Evolutionary conservation across 2,329 filamentous ascomycete species (phyloP), one percentile per base, ranked within the genome.

Genomic region (Lasiodiplodia sp.): DNA sequence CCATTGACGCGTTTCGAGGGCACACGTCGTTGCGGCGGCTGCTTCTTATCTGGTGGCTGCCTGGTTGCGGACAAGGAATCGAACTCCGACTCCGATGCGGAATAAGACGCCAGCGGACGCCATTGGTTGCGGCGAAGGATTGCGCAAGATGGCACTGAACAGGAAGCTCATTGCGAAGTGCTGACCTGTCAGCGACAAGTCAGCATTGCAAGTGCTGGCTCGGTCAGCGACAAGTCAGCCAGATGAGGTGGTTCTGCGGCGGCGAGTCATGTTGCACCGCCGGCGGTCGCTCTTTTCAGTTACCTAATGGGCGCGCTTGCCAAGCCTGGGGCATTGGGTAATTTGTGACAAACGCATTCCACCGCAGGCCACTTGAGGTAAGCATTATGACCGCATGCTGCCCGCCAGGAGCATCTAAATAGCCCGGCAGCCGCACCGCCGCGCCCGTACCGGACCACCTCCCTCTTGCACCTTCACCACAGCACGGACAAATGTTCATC

Each of bases 241-340:
- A 28, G 28, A 28, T 28, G 28, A 28, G 28, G 28, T 28, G 28
- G 28, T 28, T 28, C 28, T 28, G 28, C 28, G 28, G 28, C 31
- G 31, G 25, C 60, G 47, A 66, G 63, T 66, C 52, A 66, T 56
- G 63, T 18, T 16, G 40, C 44, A 23, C 58, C 25, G 40, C 40
- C 58, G 58, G 37, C 49, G 28, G 51, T n/a, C 40, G 21, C 34
- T 38, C 47, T 34, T 53, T 55, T 28, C 63, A 38, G 49, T 66
- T 66, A 66, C 63, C 49, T 66, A 66, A 66, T 66, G 51, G 49
- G 21, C 47, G 23, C 49, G 49, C 51, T 21, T 25, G 51, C 63
- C 63, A 66, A 66, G 63, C 16, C 63, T 66, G 34, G 62, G 62
- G 62, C n/a, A 53, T 56, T 66, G 10, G 51, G n/a, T 51, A 56